Evolutionary conservation across 163 green algal species (phyloP), one percentile per base, ranked within the genome.

Genomic region (Volvox carteri): DNA sequence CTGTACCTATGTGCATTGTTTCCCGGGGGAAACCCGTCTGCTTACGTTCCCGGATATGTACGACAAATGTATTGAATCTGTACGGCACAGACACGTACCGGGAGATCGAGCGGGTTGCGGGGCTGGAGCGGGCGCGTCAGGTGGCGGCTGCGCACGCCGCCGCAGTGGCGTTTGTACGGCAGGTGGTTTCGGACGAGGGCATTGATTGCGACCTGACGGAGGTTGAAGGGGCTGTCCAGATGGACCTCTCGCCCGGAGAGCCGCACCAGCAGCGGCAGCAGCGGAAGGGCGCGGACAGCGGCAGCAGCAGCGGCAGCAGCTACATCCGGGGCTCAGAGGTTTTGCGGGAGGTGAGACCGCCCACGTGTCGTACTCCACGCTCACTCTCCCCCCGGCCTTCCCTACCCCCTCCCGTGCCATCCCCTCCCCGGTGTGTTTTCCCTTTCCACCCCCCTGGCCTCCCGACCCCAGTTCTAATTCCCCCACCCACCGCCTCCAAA

Each of bases 121-220:
- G 83, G 1, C 68, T 74, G 33, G 83, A 73, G 68, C 35, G 23
- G 5, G 68, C 68, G 4, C 50, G 83, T 12, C 23, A 52, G 33
- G 83, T 81, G 68, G 50, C 83, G 23, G 68, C 48, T 21, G 39
- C 83, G 23, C 83, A 85, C 9, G 74, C 74, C 1, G 74, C 74
- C 12, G 85, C 85, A 0, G 56, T 73, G 1, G 74, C 35, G 54
- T 90, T 85, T 28, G 85, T 90, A 12, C 37, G 48, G 33, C 35
- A 30, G 8, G 28, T 90, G 74, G 85, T 86, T 30, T 1, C 12
- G 42, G 73, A 90, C 56, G 85, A 90, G 56, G 42, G 85, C 41
- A 79, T 90, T 37, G 74, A 85, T 8, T 90, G 85, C 74, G 74
- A 68, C 30, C 74, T 85, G 73, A 21, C 33, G 58, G 58, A 60